These are phyloP conservation scores for Saturnispora diversa DNA, from an alignment of 805 yeast genomes.

Conservation along the genomic window DNA sequence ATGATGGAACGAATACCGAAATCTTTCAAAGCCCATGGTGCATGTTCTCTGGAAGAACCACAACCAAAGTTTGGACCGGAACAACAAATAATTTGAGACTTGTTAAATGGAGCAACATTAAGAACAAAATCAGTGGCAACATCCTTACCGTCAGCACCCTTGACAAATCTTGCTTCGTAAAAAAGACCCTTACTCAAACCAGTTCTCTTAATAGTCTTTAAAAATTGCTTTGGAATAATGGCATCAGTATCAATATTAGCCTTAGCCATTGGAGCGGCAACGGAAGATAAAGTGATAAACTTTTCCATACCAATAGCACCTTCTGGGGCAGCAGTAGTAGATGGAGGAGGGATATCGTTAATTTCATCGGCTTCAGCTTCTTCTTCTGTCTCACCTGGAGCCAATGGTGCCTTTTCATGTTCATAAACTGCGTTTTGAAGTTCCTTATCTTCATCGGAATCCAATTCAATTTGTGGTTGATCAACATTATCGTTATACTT, in stretches of 20 bases:
- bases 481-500: constrained; percentile 51
- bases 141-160: constrained; percentile 62
- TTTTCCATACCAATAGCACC: constrained; percentile 55
- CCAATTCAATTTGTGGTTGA: constrained; percentile 46
- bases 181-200: constrained; percentile 85
- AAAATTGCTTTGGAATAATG: constrained; percentile 95
- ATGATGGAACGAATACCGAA: constrained; percentile 93
- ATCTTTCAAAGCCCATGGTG: constrained; percentile 98
- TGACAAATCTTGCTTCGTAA: constrained; percentile 78
- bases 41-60: constrained; percentile 98
- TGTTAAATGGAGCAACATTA: constrained; percentile 74
- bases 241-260: constrained; percentile 98
- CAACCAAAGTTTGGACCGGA: constrained; percentile 98
- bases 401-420: constrained; percentile 56
- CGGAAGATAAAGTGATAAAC: constrained; percentile 68
- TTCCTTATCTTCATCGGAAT: constrained; percentile 36
- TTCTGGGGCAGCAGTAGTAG: constrained; percentile 30
- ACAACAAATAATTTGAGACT: constrained; percentile 77
- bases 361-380: constrained; percentile 43
- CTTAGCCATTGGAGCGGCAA: constrained; percentile 90
- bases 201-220: constrained; percentile 95
- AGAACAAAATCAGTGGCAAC: constrained; percentile 83
- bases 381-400: constrained; percentile 44
- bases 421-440: constrained; percentile 64
- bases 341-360: constrained; percentile 55